Evolutionary conservation across 345 rosid genomes (phyloP).

Genomic region (Gossypium ekmanianum): DNA sequence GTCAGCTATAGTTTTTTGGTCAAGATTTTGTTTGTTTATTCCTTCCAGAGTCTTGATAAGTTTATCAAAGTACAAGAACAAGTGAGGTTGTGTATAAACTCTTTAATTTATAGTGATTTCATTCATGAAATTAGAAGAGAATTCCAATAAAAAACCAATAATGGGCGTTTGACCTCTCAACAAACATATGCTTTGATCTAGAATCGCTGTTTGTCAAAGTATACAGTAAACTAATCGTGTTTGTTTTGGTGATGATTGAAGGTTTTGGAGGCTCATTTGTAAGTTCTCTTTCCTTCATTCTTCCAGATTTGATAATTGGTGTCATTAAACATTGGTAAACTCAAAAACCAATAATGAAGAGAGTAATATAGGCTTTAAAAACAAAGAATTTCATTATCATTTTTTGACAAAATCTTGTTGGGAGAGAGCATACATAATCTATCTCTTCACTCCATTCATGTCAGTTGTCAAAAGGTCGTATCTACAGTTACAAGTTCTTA

Average conservation of each 20-base stretch:
- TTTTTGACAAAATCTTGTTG: background rate
- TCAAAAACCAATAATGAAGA: background rate
- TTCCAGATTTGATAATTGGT: background rate
- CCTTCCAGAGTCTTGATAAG: too few species aligned
- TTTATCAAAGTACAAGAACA: too few species aligned
- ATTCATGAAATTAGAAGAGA: too few species aligned
- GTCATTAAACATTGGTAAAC: background rate
- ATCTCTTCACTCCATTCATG: background rate
- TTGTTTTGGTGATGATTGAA: too few species aligned
- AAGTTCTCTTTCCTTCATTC: too few species aligned
- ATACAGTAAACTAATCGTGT: background rate
- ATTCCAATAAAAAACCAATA: too few species aligned
- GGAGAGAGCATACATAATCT: background rate
- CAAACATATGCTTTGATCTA: background rate
- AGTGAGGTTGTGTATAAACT: too few species aligned
- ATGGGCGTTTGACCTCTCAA: too few species aligned
- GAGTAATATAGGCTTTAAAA: background rate
- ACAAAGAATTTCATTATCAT: constrained; percentile 1
- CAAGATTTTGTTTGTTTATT: too few species aligned
- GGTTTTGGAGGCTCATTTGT: too few species aligned
- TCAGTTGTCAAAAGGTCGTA: background rate
- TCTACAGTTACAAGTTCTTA: background rate
- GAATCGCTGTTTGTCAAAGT: background rate
- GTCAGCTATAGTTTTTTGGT: too few species aligned
- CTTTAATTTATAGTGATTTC: too few species aligned